Conservation (phyloP, 192 early-diverging fungal species). For the Phlyctochytrium bullatum region DNA sequence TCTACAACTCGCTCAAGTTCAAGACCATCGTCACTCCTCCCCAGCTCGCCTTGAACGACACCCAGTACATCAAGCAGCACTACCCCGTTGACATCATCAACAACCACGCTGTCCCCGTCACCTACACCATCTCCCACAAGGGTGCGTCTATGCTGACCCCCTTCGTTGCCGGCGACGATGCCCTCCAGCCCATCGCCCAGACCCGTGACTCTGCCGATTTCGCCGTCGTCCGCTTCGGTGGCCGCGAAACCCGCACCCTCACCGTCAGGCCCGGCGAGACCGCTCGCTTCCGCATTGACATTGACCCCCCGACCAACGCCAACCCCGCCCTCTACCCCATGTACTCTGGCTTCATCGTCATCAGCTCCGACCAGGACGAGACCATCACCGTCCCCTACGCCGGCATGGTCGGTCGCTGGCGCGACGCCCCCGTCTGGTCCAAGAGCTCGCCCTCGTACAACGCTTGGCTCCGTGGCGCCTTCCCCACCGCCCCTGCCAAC, state of each 20-base stretch:
- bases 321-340: conserved; percentile 21
- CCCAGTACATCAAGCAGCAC: conserved; percentile 6
- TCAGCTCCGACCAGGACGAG: neutral
- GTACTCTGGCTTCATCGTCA: conserved; percentile 30
- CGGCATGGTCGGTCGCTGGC: conserved; percentile 15
- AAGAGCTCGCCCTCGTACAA: conserved; percentile 3
- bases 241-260: conserved; percentile 1
- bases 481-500: neutral
- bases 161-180: conserved; percentile 4
- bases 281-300: conserved; percentile 18
- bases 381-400: conserved; percentile 17
- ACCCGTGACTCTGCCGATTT: neutral
- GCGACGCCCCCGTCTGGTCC: neutral
- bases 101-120: neutral
- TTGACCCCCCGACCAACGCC: conserved; percentile 24
- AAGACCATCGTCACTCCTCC: conserved; percentile 38
- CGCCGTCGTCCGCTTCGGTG: neutral
- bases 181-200: neutral
- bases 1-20: conserved; percentile 37
- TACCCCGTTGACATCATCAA: neutral
- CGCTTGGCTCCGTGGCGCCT: neutral
- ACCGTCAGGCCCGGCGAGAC: conserved; percentile 29
- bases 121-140: neutral
- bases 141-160: conserved; percentile 4
- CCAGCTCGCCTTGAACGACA: conserved; percentile 22